A percentile compares a stretch with the other conserved stretches of the same genome.
Conservation (phyloP, 257 asterid species). For the Solanum corneliomulleri region DNA sequence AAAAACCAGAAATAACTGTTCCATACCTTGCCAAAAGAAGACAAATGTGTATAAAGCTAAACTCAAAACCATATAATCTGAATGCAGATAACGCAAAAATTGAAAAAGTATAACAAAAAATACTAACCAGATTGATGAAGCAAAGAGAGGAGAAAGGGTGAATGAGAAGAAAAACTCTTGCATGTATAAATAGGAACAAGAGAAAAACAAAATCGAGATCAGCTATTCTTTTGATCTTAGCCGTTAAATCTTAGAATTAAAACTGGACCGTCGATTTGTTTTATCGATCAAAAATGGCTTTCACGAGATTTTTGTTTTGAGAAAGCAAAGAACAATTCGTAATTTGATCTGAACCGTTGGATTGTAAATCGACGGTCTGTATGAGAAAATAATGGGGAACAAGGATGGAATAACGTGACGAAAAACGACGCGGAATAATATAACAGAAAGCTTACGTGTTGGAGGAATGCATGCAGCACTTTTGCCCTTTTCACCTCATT, state of each 20-base stretch:
- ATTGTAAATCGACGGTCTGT: slow-evolving; percentile 15
- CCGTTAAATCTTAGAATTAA: not conserved
- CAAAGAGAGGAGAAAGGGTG: not conserved
- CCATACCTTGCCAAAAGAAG: not conserved
- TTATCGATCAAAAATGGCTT: slow-evolving; percentile 12
- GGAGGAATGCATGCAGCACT: slow-evolving; percentile 16
- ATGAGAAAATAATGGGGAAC: slow-evolving; percentile 6
- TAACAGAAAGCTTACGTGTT: slow-evolving; percentile 42
- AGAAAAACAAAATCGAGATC: not conserved
- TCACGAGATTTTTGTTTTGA: slow-evolving; percentile 27
- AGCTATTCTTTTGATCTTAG: not conserved
- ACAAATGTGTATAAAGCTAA: not conserved
- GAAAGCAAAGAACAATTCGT: slow-evolving; percentile 10
- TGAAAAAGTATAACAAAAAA: not conserved
- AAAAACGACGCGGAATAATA: slow-evolving; percentile 12
- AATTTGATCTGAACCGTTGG: slow-evolving; percentile 20
- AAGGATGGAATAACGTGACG: slow-evolving; percentile 23
- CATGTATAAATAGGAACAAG: not conserved
- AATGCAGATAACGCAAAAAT: not conserved
- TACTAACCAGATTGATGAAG: slow-evolving; percentile 8
- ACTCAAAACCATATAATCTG: not conserved
- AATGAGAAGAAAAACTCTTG: not conserved
- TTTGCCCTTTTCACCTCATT: slow-evolving; percentile 5
- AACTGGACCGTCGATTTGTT: not conserved
- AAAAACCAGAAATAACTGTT: not conserved